Percentiles rank a stretch among this genome's conserved stretches.
Conservation (phyloP, 1,139 yeast genomes). For the Hyphopichia khmerensis region DNA sequence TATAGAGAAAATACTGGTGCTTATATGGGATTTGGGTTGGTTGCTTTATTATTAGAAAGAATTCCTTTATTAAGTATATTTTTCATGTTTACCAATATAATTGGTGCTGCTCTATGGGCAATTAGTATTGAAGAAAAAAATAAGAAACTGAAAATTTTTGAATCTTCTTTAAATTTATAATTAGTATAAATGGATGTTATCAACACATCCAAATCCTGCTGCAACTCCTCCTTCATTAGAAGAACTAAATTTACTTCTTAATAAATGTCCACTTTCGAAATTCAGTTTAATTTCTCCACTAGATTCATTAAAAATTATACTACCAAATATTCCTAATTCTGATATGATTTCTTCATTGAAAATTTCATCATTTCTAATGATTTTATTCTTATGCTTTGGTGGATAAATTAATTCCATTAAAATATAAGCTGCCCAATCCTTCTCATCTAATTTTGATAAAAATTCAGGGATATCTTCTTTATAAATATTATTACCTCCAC, state of each 20-base stretch:
- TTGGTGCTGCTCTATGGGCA: constrained; percentile 78
- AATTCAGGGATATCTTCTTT: constrained; percentile 79
- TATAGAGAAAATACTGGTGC: constrained; percentile 30
- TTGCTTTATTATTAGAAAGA: constrained; percentile 56
- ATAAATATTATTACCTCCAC: constrained; percentile 90
- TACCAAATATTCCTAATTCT: constrained; percentile 89
- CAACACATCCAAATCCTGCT: constrained; percentile 97
- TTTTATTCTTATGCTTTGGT: constrained; percentile 61
- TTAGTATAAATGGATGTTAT: constrained; percentile 56
- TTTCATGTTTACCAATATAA: constrained; percentile 63
- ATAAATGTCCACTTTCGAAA: constrained; percentile 75
- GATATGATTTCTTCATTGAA: constrained; percentile 72
- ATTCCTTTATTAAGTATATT: constrained; percentile 61
- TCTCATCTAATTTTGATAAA: constrained; percentile 56
- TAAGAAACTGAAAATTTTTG: constrained; percentile 1
- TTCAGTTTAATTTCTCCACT: constrained; percentile 59
- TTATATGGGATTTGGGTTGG: constrained; percentile 55
- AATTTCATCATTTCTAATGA: constrained; percentile 65
- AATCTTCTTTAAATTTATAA: neutral
- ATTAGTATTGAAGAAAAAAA: constrained; percentile 26
- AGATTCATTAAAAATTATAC: constrained; percentile 68
- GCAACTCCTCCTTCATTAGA: constrained; percentile 98
- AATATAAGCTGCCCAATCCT: constrained; percentile 87
- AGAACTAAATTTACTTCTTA: constrained; percentile 82
- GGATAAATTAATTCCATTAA: constrained; percentile 92